These are phyloP conservation scores for Lycium barbarum DNA, from an alignment of 257 asterid genomes.

Conservation along the genomic window DNA sequence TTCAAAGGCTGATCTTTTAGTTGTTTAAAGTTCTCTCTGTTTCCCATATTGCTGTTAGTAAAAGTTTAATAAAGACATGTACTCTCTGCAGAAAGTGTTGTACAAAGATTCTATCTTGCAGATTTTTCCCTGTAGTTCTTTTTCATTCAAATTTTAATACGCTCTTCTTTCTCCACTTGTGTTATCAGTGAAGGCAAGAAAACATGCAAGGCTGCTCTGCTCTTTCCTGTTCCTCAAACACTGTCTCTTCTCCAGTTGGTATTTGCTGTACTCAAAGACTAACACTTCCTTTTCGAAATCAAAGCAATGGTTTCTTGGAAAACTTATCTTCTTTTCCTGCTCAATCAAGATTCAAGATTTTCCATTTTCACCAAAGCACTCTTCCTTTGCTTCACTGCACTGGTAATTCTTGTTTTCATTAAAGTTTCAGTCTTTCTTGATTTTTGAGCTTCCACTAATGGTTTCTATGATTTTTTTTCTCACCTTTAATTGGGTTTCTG, in stretches of 20 bases:
- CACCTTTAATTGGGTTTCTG: background rate
- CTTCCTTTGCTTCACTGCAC: conserved; percentile 40
- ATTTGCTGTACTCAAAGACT: background rate
- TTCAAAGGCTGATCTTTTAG: too few relatives aligned
- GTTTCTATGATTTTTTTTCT: background rate
- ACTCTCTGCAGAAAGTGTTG: background rate
- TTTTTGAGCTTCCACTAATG: background rate
- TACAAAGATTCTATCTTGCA: conserved; percentile 6
- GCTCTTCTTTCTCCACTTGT: background rate
- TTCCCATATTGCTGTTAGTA: too few relatives aligned
- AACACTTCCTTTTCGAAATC: conserved; percentile 35
- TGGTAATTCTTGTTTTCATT: conserved; percentile 43
- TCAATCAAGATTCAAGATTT: conserved; percentile 37
- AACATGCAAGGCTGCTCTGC: conserved; percentile 58
- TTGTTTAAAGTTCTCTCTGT: too few relatives aligned
- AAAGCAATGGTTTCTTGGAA: conserved; percentile 20
- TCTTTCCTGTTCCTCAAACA: conserved; percentile 50
- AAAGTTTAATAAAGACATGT: background rate
- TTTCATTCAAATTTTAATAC: background rate
- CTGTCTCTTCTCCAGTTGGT: conserved; percentile 22
- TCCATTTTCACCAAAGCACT: conserved; percentile 38
- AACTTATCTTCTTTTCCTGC: conserved; percentile 33
- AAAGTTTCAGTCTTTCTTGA: conserved; percentile 19
- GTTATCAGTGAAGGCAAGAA: background rate
- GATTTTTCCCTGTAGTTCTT: background rate